Base-by-base conservation (phyloP, 2,329 filamentous ascomycete species). In the Talaromyces islandicus region DNA sequence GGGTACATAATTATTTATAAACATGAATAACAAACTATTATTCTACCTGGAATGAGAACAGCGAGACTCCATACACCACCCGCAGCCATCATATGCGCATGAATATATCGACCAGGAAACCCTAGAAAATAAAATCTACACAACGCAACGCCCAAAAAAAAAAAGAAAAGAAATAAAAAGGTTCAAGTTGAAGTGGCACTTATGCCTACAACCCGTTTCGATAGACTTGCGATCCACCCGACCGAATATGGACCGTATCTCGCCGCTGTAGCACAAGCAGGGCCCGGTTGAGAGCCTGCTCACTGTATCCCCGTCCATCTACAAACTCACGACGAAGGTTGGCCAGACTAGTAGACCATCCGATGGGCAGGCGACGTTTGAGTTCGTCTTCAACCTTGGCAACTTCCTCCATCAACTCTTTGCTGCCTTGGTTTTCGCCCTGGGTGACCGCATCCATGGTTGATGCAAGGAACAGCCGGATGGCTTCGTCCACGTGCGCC, bases 381-480 rank as follows among this genome's bases (percentile, higher is more conserved):
- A 99, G 80, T 78, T 97, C 94, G 17, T 91, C 86, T 76, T 97
- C 94, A 5, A 97, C 85, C 67, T 91, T 91, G 65, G 83, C 82
- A 6, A 91, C 90, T 73, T 97, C 94, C 56, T 96, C 91, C 75
- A 95, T 93, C 59, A 97, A 80, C 76, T 97, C 93, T 64, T 91
- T 88, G 70, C 88, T 92, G 41, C 90, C 91, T 67, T 90, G 85
- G 64, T 88, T 90, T 66, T 89, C 88, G 62, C 92, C 93, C 69
- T 96, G 91, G 62, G 91, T 93, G 60, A 97, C 92, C 7, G 94
- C 94, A 70, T 99, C 93, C 94, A 99, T 97, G 60, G 94, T 99
- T 3, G 88, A 92, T 65, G 92, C 94, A 30, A 99, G 80, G 87
- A 99, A 99, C 17, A 99, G 84, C 0, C 94, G 88, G 69, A 99